A percentile compares a stretch with the other conserved stretches of the same genome.
Conservation (phyloP, 208 protist genomes). For the Trypanosoma rangeli region DNA sequence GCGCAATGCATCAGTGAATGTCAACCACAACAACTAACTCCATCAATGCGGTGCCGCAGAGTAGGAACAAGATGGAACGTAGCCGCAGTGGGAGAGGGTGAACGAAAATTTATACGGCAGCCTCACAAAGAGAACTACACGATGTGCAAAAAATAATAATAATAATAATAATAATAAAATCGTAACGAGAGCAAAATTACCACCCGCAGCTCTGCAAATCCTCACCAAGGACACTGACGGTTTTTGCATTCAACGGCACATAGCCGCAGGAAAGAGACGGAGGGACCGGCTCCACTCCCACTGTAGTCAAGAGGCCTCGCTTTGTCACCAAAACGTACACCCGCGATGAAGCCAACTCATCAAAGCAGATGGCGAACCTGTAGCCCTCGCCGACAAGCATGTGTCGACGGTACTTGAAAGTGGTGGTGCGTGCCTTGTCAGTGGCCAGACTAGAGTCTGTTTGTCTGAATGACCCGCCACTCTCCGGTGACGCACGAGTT, state of each 20-base stretch:
- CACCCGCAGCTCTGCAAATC: slow-evolving; percentile 44
- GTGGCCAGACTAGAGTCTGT: not conserved
- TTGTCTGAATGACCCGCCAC: not conserved
- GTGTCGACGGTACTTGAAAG: slow-evolving; percentile 56
- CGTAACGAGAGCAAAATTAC: slow-evolving; percentile 17
- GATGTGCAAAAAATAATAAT: not conserved
- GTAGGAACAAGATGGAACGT: too few relatives aligned
- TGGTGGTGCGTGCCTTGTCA: slow-evolving; percentile 29
- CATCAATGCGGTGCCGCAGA: too few relatives aligned
- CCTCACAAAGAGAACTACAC: not conserved
- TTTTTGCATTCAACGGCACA: slow-evolving; percentile 38
- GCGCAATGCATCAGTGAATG: too few relatives aligned
- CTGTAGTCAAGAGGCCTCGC: slow-evolving; percentile 15
- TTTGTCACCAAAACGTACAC: slow-evolving; percentile 51
- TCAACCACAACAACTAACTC: too few relatives aligned
- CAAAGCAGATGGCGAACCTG: slow-evolving; percentile 28
- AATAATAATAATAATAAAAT: not conserved
- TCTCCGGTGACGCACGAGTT: not conserved
- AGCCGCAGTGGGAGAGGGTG: too few relatives aligned
- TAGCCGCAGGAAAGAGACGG: slow-evolving; percentile 25
- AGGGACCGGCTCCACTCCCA: slow-evolving; percentile 12
- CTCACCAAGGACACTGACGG: slow-evolving; percentile 29
- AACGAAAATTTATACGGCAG: too few relatives aligned
- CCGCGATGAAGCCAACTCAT: slow-evolving; percentile 12
- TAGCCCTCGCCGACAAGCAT: slow-evolving; percentile 43